phyloP scores from a whole-genome alignment of 371 early-diverging fungal genomes.

The Rhizopus sp. region DNA sequence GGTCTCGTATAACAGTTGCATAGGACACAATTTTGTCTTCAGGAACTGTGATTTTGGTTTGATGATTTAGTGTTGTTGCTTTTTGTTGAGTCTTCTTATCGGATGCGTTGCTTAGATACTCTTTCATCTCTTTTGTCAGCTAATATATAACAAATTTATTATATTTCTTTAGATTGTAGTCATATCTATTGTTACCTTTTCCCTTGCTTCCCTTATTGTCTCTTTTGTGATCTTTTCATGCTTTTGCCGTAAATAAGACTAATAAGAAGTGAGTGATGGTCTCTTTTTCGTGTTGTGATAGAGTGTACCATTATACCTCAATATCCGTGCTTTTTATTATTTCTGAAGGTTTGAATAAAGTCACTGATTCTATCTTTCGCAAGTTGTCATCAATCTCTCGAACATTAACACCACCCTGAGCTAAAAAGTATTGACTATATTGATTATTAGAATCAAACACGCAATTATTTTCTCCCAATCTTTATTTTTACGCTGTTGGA shows the following conservation, averaged over 20 bases:
- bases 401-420: constrained; percentile 76
- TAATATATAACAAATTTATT: constrained; percentile 33
- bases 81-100: background rate
- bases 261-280: background rate
- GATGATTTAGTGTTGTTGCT: background rate
- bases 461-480: too few species aligned
- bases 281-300: background rate
- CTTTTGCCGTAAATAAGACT: constrained; percentile 69
- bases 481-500: constrained; percentile 55
- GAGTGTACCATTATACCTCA: constrained; percentile 50
- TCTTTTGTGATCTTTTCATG: constrained; percentile 71
- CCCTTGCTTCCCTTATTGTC: constrained; percentile 71
- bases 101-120: background rate
- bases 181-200: constrained; percentile 32
- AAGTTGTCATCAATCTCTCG: constrained; percentile 59
- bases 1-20: constrained; percentile 3
- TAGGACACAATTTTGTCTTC: constrained; percentile 6
- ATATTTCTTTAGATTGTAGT: background rate
- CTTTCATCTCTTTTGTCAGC: constrained; percentile 65
- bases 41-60: background rate
- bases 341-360: constrained; percentile 70
- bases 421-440: constrained; percentile 63
- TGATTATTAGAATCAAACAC: background rate
- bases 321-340: constrained; percentile 75
- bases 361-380: constrained; percentile 60